Evolutionary conservation across 208 protist species (phyloP).

Genomic region (Acanthamoeba royreba): DNA sequence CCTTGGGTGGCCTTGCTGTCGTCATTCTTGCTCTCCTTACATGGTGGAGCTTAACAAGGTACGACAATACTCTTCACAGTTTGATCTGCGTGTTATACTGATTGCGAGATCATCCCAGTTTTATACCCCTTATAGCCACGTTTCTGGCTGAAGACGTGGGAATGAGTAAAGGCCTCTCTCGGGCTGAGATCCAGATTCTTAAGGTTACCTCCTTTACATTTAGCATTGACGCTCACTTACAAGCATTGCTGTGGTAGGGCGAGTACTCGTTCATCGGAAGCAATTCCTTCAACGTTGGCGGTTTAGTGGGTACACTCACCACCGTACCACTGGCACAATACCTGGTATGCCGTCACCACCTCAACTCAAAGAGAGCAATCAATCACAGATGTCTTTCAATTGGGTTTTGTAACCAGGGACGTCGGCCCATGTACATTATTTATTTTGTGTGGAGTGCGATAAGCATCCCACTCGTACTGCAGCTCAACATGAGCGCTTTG

Average conservation of each 20-base stretch:
- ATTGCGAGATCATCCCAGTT: too few relatives aligned
- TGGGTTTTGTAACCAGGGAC: not conserved
- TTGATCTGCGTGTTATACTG: too few relatives aligned
- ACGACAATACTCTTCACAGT: too few relatives aligned
- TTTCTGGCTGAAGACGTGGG: constrained; percentile 30
- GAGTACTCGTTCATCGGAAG: constrained; percentile 14
- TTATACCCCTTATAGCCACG: constrained; percentile 20
- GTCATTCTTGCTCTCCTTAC: constrained; percentile 16
- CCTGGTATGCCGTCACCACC: not conserved
- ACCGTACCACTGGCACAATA: not conserved
- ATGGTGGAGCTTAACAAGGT: constrained; percentile 30
- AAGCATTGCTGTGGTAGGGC: not conserved
- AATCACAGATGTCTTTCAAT: not conserved
- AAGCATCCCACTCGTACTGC: not conserved
- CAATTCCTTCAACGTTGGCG: constrained; percentile 19
- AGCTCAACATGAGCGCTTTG: not conserved
- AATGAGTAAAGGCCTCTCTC: not conserved
- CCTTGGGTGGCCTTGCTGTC: not conserved
- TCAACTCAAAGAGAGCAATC: not conserved
- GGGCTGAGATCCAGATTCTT: not conserved
- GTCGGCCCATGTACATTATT: not conserved
- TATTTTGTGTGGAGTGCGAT: constrained; percentile 36
- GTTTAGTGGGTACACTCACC: not conserved
- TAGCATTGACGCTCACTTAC: not conserved
- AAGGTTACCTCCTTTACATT: not conserved